A percentile compares a stretch with the other conserved stretches of the same genome.
Evolutionary conservation across 192 early-diverging fungal species (phyloP).

Genomic region (Coemansia sp.): DNA sequence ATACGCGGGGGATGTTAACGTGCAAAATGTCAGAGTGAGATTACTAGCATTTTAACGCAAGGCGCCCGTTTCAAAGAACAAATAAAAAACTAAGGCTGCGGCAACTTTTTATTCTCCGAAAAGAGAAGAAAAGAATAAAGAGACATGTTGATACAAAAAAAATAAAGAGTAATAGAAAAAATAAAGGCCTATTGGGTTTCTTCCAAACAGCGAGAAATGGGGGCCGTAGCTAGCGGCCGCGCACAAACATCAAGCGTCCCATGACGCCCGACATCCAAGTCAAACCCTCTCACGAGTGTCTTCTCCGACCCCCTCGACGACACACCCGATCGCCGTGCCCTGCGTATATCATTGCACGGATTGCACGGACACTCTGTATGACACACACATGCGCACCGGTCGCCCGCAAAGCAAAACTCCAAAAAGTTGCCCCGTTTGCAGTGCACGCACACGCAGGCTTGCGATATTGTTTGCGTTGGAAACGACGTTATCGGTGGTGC

Average conservation of each 20-base stretch:
- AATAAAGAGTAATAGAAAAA: neutral
- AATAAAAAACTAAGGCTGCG: too few relatives aligned
- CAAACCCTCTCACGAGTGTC: neutral
- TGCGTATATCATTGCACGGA: constrained; percentile 36
- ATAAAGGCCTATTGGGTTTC: neutral
- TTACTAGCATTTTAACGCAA: too few relatives aligned
- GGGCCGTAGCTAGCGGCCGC: neutral
- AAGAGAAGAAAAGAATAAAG: too few relatives aligned
- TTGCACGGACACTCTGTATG: constrained; percentile 44
- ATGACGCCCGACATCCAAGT: neutral
- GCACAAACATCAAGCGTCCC: neutral
- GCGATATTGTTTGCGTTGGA: too few relatives aligned
- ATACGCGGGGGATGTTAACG: too few relatives aligned
- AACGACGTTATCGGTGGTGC: too few relatives aligned
- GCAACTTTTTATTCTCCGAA: too few relatives aligned
- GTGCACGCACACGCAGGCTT: constrained; percentile 15
- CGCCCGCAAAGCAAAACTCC: constrained; percentile 39
- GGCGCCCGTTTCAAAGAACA: too few relatives aligned
- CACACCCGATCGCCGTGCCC: too few relatives aligned
- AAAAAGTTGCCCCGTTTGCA: constrained; percentile 44
- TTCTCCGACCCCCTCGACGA: neutral
- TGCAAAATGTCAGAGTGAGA: too few relatives aligned
- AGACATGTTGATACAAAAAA: neutral
- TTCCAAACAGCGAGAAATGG: neutral
- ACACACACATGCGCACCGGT: constrained; percentile 34